A percentile compares a stretch with the other conserved stretches of the same genome.
Conservation (phyloP, 805 yeast genomes). For the Cyberlindnera galapagoensis region DNA sequence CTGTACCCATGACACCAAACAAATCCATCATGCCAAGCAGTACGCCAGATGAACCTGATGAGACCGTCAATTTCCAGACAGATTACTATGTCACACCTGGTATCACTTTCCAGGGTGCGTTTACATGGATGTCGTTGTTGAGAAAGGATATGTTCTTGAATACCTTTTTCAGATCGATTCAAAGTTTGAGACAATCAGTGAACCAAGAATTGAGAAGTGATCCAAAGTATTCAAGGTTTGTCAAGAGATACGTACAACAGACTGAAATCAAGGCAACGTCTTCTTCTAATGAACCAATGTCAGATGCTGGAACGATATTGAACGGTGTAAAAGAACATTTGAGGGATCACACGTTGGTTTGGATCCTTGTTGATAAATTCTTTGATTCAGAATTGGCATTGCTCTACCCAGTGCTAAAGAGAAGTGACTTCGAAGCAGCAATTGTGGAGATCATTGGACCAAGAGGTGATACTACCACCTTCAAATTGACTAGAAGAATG, state of each 20-base stretch:
- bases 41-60: too few relatives aligned
- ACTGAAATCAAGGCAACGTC: neutral
- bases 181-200: neutral
- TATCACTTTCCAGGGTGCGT: too few relatives aligned
- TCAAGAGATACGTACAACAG: too few relatives aligned
- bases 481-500: constrained; percentile 6
- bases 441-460: constrained; percentile 9
- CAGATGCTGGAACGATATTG: neutral
- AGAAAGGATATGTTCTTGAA: too few relatives aligned
- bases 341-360: constrained; percentile 9
- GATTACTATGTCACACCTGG: too few relatives aligned
- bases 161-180: too few relatives aligned
- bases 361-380: constrained; percentile 15
- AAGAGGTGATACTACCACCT: constrained; percentile 1
- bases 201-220: too few relatives aligned
- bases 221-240: too few relatives aligned
- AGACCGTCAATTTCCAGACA: too few relatives aligned
- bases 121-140: too few relatives aligned
- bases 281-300: neutral
- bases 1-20: neutral
- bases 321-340: constrained; percentile 1
- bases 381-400: constrained; percentile 13
- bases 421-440: constrained; percentile 5
- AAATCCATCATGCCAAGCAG: neutral
- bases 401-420: constrained; percentile 11